These are phyloP conservation scores for Allantophomopsis lycopodina DNA, from an alignment of 2,329 filamentous ascomycete species.

Conservation along the genomic window DNA sequence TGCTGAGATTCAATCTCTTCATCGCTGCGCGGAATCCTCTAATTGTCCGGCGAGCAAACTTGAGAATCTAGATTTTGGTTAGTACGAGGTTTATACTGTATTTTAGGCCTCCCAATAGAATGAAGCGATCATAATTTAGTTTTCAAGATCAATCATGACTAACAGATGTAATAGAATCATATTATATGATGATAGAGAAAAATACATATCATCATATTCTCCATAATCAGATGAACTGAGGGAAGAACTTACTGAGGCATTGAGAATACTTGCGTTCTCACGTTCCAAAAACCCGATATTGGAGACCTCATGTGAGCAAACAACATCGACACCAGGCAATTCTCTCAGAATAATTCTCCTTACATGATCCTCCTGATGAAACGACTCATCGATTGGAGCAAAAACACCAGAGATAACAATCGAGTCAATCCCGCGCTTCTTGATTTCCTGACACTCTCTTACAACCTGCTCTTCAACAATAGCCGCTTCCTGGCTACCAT, in stretches of 20 bases:
- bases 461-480: constrained; percentile 22
- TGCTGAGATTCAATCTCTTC: constrained; percentile 28
- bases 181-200: no score
- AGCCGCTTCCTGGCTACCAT: constrained; percentile 23
- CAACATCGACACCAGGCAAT: constrained; percentile 31
- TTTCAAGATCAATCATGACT: no score
- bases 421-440: constrained; percentile 20
- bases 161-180: no score
- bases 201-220: no score
- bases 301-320: constrained; percentile 34
- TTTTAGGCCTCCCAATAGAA: no score
- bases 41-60: constrained; percentile 42
- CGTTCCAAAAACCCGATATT: constrained; percentile 36
- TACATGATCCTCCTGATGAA: constrained; percentile 35
- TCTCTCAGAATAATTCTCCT: constrained; percentile 30
- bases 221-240: no score
- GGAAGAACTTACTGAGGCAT: constrained; percentile 27
- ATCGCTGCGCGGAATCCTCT: constrained; percentile 39
- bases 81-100: no score
- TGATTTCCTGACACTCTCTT: constrained; percentile 7
- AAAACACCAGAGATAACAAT: constrained; percentile 44
- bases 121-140: no score
- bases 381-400: constrained; percentile 39
- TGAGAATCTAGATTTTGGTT: constrained; percentile 24
- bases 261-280: constrained; percentile 52